Conservation (phyloP, 805 yeast species). For the Barnettozyma siamensis region DNA sequence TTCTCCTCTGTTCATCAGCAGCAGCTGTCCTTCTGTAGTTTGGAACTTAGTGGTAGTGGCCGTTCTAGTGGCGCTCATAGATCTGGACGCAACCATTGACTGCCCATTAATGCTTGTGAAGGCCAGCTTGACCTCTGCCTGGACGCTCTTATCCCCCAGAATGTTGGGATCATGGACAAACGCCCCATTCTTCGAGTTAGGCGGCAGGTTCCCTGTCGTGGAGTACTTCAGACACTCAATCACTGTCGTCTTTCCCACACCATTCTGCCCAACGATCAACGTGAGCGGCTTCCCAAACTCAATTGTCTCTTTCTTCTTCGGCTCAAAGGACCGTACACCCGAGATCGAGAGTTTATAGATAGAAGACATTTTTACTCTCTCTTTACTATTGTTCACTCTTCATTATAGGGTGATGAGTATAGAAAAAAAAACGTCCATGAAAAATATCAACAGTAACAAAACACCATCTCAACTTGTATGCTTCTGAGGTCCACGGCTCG, state of each 20-base stretch:
- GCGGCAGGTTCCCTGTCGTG: conserved; percentile 94
- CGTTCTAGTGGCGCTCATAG: conserved; percentile 67
- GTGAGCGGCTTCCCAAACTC: conserved; percentile 89
- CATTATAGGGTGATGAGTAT: background rate
- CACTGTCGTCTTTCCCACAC: conserved; percentile 94
- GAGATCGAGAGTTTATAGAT: conserved; percentile 54
- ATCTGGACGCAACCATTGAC: conserved; percentile 80
- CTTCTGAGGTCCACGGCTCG: background rate
- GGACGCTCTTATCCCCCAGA: conserved; percentile 67
- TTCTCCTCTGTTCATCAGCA: conserved; percentile 59
- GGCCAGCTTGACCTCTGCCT: conserved; percentile 87
- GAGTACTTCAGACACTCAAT: conserved; percentile 92
- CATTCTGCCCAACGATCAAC: conserved; percentile 90
- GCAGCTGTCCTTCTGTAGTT: conserved; percentile 84
- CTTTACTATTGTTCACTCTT: background rate
- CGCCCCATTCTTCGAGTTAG: conserved; percentile 93
- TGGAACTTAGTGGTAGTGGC: conserved; percentile 68
- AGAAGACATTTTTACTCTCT: conserved; percentile 5
- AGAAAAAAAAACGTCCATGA: background rate
- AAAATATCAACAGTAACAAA: background rate
- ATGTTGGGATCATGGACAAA: conserved; percentile 90
- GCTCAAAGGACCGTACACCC: conserved; percentile 89
- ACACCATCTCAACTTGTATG: background rate
- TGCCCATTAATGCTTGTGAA: conserved; percentile 67
- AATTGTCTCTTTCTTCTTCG: conserved; percentile 77